Evolutionary conservation across 768 basidiomycete species (phyloP).

Genomic region (Leccinum longicurvipes): DNA sequence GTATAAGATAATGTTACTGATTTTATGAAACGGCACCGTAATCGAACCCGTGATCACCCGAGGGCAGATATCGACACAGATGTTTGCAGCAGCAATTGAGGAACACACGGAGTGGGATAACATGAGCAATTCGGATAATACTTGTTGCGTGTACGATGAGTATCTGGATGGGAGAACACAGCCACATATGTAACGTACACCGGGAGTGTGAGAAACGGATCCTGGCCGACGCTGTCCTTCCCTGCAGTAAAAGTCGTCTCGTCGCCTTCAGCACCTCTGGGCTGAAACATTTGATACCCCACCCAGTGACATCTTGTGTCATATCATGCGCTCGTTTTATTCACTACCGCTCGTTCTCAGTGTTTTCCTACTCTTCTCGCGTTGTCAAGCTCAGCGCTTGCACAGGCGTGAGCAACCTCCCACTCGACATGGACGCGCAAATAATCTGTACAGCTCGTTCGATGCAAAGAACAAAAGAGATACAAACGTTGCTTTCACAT

Average conservation of each 20-base stretch:
- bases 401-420: slow-evolving; percentile 11
- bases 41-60: background rate
- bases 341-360: slow-evolving; percentile 22
- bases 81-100: background rate
- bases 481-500: slow-evolving; percentile 22
- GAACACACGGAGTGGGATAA: background rate
- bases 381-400: slow-evolving; percentile 6
- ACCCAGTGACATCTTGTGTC: slow-evolving; percentile 7
- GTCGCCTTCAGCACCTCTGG: background rate
- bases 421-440: slow-evolving; percentile 7
- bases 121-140: too few relatives aligned
- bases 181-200: background rate
- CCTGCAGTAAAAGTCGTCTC: background rate
- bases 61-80: background rate
- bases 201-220: background rate
- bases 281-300: background rate
- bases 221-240: background rate
- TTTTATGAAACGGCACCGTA: background rate
- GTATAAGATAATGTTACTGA: background rate
- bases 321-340: slow-evolving; percentile 29
- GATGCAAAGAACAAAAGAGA: slow-evolving; percentile 17
- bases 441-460: background rate
- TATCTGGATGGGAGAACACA: too few relatives aligned
- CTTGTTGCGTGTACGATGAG: too few relatives aligned
- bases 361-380: slow-evolving; percentile 14